Conservation (phyloP, 2,329 filamentous ascomycete genomes). For the Fusarium sororula region DNA sequence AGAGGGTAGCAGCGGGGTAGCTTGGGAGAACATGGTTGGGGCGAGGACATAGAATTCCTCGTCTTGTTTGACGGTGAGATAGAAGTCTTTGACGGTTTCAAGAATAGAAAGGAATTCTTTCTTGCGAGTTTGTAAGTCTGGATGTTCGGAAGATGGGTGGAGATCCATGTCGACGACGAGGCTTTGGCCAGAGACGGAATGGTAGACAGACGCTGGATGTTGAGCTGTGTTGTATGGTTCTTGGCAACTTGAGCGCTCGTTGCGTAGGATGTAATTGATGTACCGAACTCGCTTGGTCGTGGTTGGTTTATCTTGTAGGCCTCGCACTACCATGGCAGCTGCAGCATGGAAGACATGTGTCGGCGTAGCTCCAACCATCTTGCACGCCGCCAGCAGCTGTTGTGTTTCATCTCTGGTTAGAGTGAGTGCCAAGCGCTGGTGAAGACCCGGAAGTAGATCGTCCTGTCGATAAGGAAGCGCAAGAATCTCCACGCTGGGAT, state of each 20-base stretch:
- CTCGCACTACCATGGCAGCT: constrained; percentile 42
- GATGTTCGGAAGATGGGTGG: accelerated
- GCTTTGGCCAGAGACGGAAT: constrained; percentile 43
- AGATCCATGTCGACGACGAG: constrained; percentile 42
- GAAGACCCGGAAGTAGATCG: constrained; percentile 21
- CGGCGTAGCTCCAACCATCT: constrained; percentile 33
- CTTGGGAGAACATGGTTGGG: constrained; percentile 33
- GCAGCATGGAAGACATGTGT: constrained; percentile 49
- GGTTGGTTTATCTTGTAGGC: constrained; percentile 23
- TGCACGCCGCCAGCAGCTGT: constrained; percentile 31
- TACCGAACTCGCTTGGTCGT: constrained; percentile 35
- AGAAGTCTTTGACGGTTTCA: constrained; percentile 41
- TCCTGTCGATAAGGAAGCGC: constrained; percentile 36
- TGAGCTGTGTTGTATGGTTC: constrained; percentile 34
- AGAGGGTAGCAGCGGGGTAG: constrained; percentile 19
- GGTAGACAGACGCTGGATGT: constrained; percentile 44
- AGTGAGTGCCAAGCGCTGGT: constrained; percentile 39
- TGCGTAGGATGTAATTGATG: constrained; percentile 46
- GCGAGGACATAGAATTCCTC: constrained; percentile 42
- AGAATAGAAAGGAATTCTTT: constrained; percentile 41
- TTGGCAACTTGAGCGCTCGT: constrained; percentile 41
- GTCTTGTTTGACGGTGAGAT: constrained; percentile 44
- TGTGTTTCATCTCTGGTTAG: constrained; percentile 28
- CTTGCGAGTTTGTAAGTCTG: not conserved
- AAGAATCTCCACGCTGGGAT: not conserved